Base-by-base conservation (phyloP, 2,329 filamentous ascomycete genomes). In the Penicillium sp. region DNA sequence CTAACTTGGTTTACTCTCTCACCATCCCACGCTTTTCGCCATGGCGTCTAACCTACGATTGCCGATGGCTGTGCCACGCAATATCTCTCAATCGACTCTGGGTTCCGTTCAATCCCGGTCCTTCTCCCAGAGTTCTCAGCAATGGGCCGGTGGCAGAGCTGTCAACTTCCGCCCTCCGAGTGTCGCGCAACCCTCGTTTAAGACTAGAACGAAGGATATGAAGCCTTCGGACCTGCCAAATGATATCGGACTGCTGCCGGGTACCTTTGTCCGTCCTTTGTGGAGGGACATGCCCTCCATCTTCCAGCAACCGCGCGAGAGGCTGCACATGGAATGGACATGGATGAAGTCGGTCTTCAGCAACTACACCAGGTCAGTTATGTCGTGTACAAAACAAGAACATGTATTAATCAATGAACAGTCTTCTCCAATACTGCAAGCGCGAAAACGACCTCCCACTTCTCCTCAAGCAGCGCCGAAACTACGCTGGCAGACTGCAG, bases 181-280 rank as follows among this genome's bases (percentile, higher is more conserved):
- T 42, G 9, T 50, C 18, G 40, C 55, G 14, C 58, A 75, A 55
- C 73, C 73, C 29, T 76, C 75, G 48, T 72, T 77, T 64, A 68
- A 67, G 45, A 66, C 71, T 29, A 60, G 67, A 42, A 62, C 67
- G 14, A 67, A 66, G 48, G 65, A 72, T 7, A 57, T 73, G 43
- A 60, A 67, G 39, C 58, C 62, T 31, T 54, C 66, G 16, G 67
- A 70, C 38, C 55, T 77, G 51, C 72, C 72, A n/a, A 71, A 77
- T 53, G 75, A 79, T 60, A 60, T 80, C 18, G 79, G 79, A 32
- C 40, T 80, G 42, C 62, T 81, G 43, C 75, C 75, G 11, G 75
- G 75, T 27, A 76, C 73, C 0, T 76, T 73, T 52, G 64, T 77
- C 16, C 66, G 65, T 45, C 74, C 73, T 4, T 50, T 72, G 31